These are phyloP conservation scores for Penicillium sp. DNA, from an alignment of 2,329 filamentous ascomycete species.

Conservation along the genomic window DNA sequence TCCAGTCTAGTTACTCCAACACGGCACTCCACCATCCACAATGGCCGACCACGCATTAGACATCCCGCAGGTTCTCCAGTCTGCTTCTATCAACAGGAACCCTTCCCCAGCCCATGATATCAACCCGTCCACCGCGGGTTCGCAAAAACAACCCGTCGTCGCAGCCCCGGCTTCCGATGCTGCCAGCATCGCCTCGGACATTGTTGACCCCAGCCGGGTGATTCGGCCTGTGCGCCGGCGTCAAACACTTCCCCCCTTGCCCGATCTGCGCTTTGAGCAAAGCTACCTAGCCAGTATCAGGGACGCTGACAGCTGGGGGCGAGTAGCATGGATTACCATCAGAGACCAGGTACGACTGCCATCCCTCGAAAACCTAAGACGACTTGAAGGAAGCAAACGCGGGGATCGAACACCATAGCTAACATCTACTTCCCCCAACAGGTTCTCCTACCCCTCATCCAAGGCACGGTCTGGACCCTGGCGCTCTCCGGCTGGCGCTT, in stretches of 20 bases:
- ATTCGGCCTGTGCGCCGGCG: constrained; percentile 36
- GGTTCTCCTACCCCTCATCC: constrained; percentile 79
- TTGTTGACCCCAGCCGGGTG: constrained; percentile 39
- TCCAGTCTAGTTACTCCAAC: not conserved
- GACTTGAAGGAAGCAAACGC: not conserved
- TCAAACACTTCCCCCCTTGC: constrained; percentile 62
- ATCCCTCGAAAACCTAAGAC: not conserved
- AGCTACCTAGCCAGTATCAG: constrained; percentile 91
- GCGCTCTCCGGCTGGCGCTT: constrained; percentile 80
- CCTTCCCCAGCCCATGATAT: constrained; percentile 71
- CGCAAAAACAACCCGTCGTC: constrained; percentile 61
- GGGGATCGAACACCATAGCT: not conserved
- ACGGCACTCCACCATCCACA: constrained; percentile 8
- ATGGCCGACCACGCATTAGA: constrained; percentile 62
- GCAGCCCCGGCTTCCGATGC: constrained; percentile 40
- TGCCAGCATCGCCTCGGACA: constrained; percentile 46
- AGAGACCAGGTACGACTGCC: constrained; percentile 68
- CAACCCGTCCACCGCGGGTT: constrained; percentile 73
- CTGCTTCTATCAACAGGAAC: constrained; percentile 67
- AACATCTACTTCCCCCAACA: constrained; percentile 36
- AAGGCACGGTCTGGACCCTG: constrained; percentile 86
- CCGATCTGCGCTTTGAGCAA: constrained; percentile 92
- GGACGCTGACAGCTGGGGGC: constrained; percentile 71
- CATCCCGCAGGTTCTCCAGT: constrained; percentile 74
- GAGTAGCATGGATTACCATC: constrained; percentile 75